A percentile compares a stretch with the other conserved stretches of the same genome.
phyloP scores from a whole-genome alignment of 495 filamentous ascomycete genomes.

The Aspergillus mulundensis region DNA sequence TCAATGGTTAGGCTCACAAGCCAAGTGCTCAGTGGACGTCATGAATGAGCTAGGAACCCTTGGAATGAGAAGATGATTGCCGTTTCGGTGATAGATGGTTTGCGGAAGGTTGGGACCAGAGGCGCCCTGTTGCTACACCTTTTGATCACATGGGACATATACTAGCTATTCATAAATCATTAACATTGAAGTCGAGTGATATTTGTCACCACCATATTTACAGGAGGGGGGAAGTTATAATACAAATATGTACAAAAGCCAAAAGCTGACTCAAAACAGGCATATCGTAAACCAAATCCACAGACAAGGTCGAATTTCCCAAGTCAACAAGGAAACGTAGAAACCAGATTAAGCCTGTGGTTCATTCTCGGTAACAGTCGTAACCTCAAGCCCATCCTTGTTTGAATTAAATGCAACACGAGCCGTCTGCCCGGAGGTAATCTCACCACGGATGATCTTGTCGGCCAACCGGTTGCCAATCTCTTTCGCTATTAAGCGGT shows the following conservation, averaged over 20 bases:
- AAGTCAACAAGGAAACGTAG: neutral
- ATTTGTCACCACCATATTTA: slow-evolving; percentile 9
- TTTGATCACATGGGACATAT: neutral
- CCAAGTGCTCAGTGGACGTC: neutral
- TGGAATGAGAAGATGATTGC: neutral
- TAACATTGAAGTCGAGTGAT: neutral
- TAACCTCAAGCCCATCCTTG: slow-evolving; percentile 33
- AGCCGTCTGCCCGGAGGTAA: slow-evolving; percentile 70
- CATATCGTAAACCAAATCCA: neutral
- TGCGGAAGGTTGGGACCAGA: neutral
- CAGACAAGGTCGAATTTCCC: neutral
- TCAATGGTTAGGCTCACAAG: neutral
- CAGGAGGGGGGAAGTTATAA: slow-evolving; percentile 21
- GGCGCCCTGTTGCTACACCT: neutral
- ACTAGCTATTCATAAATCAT: neutral
- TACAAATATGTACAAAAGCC: slow-evolving; percentile 7
- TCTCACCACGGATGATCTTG: slow-evolving; percentile 81
- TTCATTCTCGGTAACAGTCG: slow-evolving; percentile 10
- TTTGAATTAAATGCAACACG: slow-evolving; percentile 57
- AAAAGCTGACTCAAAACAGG: neutral
- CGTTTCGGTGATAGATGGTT: neutral
- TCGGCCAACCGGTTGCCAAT: slow-evolving; percentile 86
- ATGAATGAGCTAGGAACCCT: neutral
- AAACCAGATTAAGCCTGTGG: slow-evolving; percentile 2
- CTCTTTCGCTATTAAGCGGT: slow-evolving; percentile 82